A percentile compares a stretch with the other conserved stretches of the same genome.
phyloP scores from a whole-genome alignment of 805 yeast species.

The Sungouiozyma intestinalis region DNA sequence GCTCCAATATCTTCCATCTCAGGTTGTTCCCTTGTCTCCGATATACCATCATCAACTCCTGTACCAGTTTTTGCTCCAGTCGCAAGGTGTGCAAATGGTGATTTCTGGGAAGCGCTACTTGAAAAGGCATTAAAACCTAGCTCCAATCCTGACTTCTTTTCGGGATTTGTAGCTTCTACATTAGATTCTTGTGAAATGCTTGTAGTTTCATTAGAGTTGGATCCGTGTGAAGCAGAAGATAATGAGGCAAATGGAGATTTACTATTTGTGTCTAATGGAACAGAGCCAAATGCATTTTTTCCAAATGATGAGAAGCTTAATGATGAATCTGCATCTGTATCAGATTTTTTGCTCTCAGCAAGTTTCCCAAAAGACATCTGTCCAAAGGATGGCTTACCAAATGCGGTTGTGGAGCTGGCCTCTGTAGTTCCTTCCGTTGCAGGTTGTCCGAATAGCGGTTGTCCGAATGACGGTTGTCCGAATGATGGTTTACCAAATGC shows the following conservation, averaged over 20 bases:
- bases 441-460: slow-evolving; percentile 12
- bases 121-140: no score
- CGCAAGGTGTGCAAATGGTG: neutral
- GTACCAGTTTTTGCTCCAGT: neutral
- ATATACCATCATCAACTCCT: slow-evolving; percentile 1
- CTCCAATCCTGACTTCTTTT: no score
- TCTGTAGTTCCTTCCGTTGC: slow-evolving; percentile 8
- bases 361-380: slow-evolving; percentile 1
- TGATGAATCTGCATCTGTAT: neutral
- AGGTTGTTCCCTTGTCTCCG: slow-evolving; percentile 2
- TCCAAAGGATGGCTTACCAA: slow-evolving; percentile 10
- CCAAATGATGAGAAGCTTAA: neutral
- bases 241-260: slow-evolving; percentile 9
- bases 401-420: neutral
- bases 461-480: neutral
- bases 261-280: neutral
- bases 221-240: neutral
- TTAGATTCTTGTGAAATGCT: neutral
- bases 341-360: neutral
- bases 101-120: neutral
- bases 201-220: neutral
- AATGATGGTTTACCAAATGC: slow-evolving; percentile 7
- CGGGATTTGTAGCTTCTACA: no score
- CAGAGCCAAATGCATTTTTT: neutral
- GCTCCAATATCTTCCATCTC: slow-evolving; percentile 1